Evolutionary conservation across 192 early-diverging fungal genomes (phyloP).

Genomic region (Funneliformis mosseae): DNA sequence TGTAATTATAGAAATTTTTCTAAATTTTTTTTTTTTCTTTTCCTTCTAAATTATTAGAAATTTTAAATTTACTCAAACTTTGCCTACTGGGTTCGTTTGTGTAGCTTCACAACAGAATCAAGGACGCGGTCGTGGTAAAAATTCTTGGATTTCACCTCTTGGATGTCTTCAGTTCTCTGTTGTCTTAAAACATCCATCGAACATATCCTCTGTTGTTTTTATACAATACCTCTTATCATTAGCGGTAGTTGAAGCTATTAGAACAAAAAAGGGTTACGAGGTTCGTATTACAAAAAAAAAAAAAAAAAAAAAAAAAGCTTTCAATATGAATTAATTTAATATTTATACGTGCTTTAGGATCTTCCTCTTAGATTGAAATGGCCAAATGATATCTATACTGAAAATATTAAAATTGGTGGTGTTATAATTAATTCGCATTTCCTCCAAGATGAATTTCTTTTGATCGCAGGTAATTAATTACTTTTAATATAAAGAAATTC

Average conservation of each 20-base stretch:
- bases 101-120: constrained; percentile 80
- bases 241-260: constrained; percentile 80
- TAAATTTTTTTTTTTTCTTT: constrained; percentile 15
- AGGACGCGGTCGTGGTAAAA: constrained; percentile 90
- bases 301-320: background rate
- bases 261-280: constrained; percentile 70
- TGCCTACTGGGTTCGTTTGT: constrained; percentile 82
- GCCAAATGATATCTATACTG: constrained; percentile 96
- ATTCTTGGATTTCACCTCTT: constrained; percentile 92
- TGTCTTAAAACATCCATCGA: constrained; percentile 68
- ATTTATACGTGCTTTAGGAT: constrained; percentile 33
- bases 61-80: constrained; percentile 56
- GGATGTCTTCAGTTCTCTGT: constrained; percentile 91
- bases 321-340: background rate
- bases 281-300: background rate
- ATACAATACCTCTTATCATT: constrained; percentile 93
- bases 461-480: constrained; percentile 73
- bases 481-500: background rate
- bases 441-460: constrained; percentile 66
- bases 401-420: constrained; percentile 83
- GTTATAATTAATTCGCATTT: constrained; percentile 86
- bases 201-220: constrained; percentile 76
- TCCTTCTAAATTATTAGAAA: constrained; percentile 52
- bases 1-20: background rate
- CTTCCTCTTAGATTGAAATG: constrained; percentile 91